Conservation (phyloP, 345 rosid species). For the Hibiscus syriacus region DNA sequence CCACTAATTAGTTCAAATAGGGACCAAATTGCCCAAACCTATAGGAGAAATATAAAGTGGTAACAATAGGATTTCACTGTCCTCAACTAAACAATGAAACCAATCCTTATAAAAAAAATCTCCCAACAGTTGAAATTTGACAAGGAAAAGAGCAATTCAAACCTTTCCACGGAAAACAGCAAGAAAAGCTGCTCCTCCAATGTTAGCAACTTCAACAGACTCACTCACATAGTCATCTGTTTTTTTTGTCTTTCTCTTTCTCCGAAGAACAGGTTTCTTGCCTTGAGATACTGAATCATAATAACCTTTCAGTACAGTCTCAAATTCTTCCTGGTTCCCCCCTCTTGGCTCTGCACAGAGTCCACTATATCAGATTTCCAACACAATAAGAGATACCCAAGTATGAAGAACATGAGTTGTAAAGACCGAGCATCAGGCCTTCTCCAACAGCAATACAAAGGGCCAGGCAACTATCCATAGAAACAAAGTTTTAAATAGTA, state of each 20-base stretch:
- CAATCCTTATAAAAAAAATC: neutral
- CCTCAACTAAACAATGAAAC: neutral
- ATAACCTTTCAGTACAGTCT: slow-evolving; percentile 66
- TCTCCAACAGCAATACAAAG: slow-evolving; percentile 2
- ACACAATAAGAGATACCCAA: neutral
- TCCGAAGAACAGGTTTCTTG: slow-evolving; percentile 28
- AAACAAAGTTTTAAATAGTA: neutral
- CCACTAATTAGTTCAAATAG: neutral
- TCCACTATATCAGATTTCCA: slow-evolving; percentile 15
- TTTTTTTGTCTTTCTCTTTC: slow-evolving; percentile 51
- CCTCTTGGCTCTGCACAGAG: slow-evolving; percentile 76
- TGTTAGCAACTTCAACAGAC: slow-evolving; percentile 26
- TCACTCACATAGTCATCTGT: slow-evolving; percentile 29
- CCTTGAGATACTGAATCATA: slow-evolving; percentile 43
- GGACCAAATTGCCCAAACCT: neutral
- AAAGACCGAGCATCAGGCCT: neutral
- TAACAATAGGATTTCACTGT: neutral
- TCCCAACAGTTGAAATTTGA: neutral
- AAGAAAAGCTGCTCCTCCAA: slow-evolving; percentile 81
- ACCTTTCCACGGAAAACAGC: slow-evolving; percentile 98
- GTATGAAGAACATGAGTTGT: neutral
- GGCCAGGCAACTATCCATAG: neutral
- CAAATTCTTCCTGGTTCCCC: slow-evolving; percentile 78
- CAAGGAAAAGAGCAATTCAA: neutral
- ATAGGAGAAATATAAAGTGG: neutral